Evolutionary conservation across 78 protist genomes (phyloP), one percentile per base, ranked within the genome.

Genomic region (Planoprotostelium fungivorum): DNA sequence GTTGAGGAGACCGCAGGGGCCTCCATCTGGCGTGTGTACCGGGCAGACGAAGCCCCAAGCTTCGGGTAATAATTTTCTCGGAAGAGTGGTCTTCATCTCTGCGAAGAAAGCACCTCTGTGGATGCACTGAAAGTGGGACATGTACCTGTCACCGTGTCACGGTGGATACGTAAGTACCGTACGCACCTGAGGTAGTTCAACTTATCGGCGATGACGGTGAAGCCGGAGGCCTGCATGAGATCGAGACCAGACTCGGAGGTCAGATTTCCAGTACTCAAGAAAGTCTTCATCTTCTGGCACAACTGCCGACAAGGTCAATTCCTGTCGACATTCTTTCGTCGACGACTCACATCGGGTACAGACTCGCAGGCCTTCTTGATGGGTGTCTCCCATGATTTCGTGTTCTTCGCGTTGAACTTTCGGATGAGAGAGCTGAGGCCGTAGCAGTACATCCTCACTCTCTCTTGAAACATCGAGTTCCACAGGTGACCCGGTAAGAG

Each of bases 11-110:
- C 99, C 99, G 87, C 99, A 99, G 35, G 99, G 99, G 34, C 98
- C 95, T 29, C 99, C 99, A 88, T 99, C 99, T 38, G 99, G 99
- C 0, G 99, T 99, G 98, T 99, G 99, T 35, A 99, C 99, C 38
- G 99, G 99, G 92, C 99, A 99, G 34, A 99, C 35, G 96, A 98
- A 99, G 85, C 99, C 99, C 97, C 98, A 99, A 16, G 96, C 63
- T 84, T 98, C 99, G 34, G 99, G 99, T 89, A 96, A 94, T 86
- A 98, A 95, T 92, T 96, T 97, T 37, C 99, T 96, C 63, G 97
- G 97, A 28, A 95, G 34, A 28, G 99, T 98, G 29, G 99, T 97
- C 83, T 95, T 96, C 98, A 98, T 95, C 38, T 92, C 94, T 0
- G 99, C 88, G 91, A 97, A 98, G 96, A 97, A 99, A 31, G 96